A percentile compares a stretch with the other conserved stretches of the same genome.
Conservation (phyloP, 2,329 filamentous ascomycete genomes). For the Aspergillus quadricinctus region DNA sequence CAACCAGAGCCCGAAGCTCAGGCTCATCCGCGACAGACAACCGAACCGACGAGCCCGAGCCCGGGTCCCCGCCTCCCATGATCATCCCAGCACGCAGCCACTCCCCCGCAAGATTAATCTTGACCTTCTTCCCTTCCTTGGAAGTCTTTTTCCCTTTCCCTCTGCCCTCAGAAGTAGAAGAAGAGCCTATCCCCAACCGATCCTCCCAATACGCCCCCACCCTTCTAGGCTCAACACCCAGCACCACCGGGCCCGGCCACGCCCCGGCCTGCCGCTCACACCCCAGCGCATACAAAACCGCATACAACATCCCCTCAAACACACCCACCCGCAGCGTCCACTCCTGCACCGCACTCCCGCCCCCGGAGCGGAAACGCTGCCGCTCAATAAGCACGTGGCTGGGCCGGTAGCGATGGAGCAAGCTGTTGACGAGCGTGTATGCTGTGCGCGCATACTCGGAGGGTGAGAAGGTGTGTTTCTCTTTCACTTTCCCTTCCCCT, state of each 20-base stretch:
- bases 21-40: slow-evolving; percentile 12
- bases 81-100: slow-evolving; percentile 41
- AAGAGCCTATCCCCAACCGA: slow-evolving; percentile 38
- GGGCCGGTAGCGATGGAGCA: slow-evolving; percentile 52
- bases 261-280: slow-evolving; percentile 28
- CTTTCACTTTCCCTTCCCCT: no score
- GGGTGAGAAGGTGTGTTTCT: slow-evolving; percentile 46
- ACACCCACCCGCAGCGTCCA: slow-evolving; percentile 82
- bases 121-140: slow-evolving; percentile 46
- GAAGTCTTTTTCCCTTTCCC: background rate
- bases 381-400: slow-evolving; percentile 68
- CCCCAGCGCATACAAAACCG: slow-evolving; percentile 57
- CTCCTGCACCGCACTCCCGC: slow-evolving; percentile 63
- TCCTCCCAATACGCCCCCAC: slow-evolving; percentile 32
- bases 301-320: slow-evolving; percentile 77
- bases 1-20: slow-evolving; percentile 18
- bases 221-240: slow-evolving; percentile 13
- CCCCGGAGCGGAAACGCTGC: slow-evolving; percentile 61
- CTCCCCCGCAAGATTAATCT: slow-evolving; percentile 58
- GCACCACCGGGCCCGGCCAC: slow-evolving; percentile 2
- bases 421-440: slow-evolving; percentile 49
- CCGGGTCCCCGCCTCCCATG: no score
- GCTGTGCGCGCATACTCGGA: slow-evolving; percentile 52
- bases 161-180: no score
- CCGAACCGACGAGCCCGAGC: slow-evolving; percentile 4